Evolutionary conservation across 176 grass and related monocot species (phyloP), one percentile per base, ranked within the genome.

Genomic region (Avena sativa): DNA sequence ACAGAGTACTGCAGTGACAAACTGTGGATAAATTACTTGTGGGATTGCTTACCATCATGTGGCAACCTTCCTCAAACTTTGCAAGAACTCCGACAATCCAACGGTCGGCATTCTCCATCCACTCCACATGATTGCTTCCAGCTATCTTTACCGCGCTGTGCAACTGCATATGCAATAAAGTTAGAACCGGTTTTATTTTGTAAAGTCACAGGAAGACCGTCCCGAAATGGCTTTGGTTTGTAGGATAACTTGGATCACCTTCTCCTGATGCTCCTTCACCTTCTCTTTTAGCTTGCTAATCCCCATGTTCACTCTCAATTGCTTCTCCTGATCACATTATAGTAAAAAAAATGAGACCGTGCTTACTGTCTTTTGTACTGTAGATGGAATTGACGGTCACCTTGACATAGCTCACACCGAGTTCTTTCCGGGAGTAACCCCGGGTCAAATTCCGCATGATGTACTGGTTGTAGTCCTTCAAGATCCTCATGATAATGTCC

Each of bases 391-490:
- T 2, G 15, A 4, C 34, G 81, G 26, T 81, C 73, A 88, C 93
- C 91, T 95, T 93, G 66, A 95, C 90, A 79, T 95, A 95, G 90
- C 93, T 98, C 74, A 98, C 89, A 0, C 96, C 91, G 2, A 95
- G 93, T 52, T 98, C 96, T 82, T 98, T 95, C 38, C 90, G 84
- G 56, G 89, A 88, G 61, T 95, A 98, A 19, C 90, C 96, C 8
- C 91, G 67, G 28, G 91, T 94, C 56, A 95, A 79, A 74, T 98
- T 98, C 55, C 93, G 93, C 89, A 91, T 95, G 25, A 95, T 94
- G 79, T 98, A 93, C 80, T 95, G 86, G 80, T 98, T 98, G 69
- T 98, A 95, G 79, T 93, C 93, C 89, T 98, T 98, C 36, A 98
- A 60, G 74, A 98, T 98, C 87, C 96, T 90, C 93, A 94, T 98